A percentile compares a stretch with the other conserved stretches of the same genome.
Conservation (phyloP, 345 rosid species). For the Diplotaxis tenuifolia region DNA sequence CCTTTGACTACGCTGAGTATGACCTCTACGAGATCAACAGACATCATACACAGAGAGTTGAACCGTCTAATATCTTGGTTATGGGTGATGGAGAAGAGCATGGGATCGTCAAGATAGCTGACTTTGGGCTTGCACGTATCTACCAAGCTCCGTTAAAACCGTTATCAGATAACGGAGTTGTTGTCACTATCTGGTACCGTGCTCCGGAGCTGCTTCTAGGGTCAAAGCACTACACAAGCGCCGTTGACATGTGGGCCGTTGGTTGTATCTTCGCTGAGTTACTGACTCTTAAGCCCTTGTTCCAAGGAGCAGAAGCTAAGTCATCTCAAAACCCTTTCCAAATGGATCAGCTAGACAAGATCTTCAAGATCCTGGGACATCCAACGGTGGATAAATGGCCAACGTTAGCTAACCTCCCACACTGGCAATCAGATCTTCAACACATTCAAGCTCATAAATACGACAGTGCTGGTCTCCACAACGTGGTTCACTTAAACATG, state of each 20-base stretch:
- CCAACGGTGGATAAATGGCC: constrained; percentile 98
- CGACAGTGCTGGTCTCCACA: constrained; percentile 64
- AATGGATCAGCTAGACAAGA: constrained; percentile 96
- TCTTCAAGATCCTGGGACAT: constrained; percentile 94
- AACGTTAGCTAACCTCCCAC: constrained; percentile 73
- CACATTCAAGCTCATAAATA: constrained; percentile 87
- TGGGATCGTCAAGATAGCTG: constrained; percentile 94
- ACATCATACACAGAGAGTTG: constrained; percentile 93
- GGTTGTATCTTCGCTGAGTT: constrained; percentile 99
- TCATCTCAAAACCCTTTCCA: constrained; percentile 85
- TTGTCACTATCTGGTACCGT: constrained; percentile 99
- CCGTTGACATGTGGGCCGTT: constrained; percentile 99
- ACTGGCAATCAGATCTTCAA: constrained; percentile 72
- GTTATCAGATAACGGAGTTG: constrained; percentile 86
- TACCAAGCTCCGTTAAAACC: constrained; percentile 93
- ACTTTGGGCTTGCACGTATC: constrained; percentile 95
- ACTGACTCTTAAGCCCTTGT: constrained; percentile 91
- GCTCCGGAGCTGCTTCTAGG: constrained; percentile 98
- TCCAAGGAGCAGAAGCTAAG: constrained; percentile 96
- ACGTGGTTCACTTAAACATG: constrained; percentile 62
- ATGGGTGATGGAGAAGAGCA: constrained; percentile 99
- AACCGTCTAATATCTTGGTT: constrained; percentile 97
- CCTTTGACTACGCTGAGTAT: constrained; percentile 92
- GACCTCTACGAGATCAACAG: constrained; percentile 96
- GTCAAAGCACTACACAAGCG: constrained; percentile 94